Percentiles rank a stretch among this genome's conserved stretches.
Conservation (phyloP, 768 basidiomycete genomes). For the Cyathus striatus region DNA sequence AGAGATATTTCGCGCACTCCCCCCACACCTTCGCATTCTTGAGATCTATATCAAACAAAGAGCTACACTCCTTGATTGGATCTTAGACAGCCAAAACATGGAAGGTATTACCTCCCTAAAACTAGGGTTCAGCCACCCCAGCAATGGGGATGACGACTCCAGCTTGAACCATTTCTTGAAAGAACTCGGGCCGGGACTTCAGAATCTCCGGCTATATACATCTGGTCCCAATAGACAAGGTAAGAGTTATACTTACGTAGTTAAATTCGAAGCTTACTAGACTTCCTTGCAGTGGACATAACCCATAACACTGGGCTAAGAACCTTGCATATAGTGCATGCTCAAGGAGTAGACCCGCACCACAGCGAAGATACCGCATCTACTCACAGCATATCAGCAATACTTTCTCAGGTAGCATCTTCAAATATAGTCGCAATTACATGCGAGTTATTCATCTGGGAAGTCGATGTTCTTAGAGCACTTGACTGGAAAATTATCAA, state of each 20-base stretch:
- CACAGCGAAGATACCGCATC: neutral
- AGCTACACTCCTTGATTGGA: neutral
- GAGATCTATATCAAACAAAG: neutral
- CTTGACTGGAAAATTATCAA: constrained; percentile 8
- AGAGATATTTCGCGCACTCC: neutral
- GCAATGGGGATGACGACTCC: constrained; percentile 15
- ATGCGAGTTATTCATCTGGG: constrained; percentile 5
- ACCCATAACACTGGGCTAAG: constrained; percentile 7
- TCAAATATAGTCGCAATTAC: constrained; percentile 5
- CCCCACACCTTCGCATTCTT: neutral
- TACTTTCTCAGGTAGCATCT: constrained; percentile 9
- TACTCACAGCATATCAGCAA: constrained; percentile 7
- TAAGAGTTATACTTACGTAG: constrained; percentile 9
- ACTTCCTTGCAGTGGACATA: constrained; percentile 6
- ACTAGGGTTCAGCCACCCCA: neutral
- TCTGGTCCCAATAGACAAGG: constrained; percentile 19
- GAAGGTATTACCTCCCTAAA: neutral
- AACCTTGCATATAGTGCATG: constrained; percentile 11
- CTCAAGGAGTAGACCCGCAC: neutral
- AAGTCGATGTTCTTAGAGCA: constrained; percentile 3
- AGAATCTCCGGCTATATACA: constrained; percentile 14
- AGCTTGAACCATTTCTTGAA: constrained; percentile 16
- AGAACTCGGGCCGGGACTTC: constrained; percentile 14
- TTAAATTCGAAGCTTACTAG: neutral
- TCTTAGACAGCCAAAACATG: neutral